These are phyloP conservation scores for Taphrina confusa DNA, from an alignment of 1,139 yeast genomes.

Conservation along the genomic window DNA sequence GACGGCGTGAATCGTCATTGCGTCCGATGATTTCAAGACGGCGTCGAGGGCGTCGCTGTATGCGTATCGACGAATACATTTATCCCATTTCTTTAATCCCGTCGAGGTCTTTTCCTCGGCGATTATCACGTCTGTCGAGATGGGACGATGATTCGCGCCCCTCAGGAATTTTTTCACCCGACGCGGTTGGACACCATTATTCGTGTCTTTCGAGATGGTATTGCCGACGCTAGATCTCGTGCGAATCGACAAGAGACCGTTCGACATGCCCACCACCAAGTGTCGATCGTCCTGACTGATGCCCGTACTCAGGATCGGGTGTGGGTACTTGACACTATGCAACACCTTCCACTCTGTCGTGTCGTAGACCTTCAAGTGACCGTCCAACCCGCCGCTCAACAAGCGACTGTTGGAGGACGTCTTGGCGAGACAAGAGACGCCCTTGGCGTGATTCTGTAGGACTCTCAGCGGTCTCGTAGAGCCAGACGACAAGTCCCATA, in stretches of 20 bases:
- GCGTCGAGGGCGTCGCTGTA: constrained; percentile 92
- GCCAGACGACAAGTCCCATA: constrained; percentile 89
- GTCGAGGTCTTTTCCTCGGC: constrained; percentile 55
- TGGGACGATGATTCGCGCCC: constrained; percentile 89
- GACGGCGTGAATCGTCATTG: constrained; percentile 75
- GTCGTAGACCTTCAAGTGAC: constrained; percentile 94
- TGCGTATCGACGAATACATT: constrained; percentile 77
- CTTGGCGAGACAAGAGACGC: constrained; percentile 69
- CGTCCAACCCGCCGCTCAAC: constrained; percentile 91
- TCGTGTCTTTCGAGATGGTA: constrained; percentile 40
- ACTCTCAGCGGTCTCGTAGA: constrained; percentile 48
- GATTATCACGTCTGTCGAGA: constrained; percentile 73
- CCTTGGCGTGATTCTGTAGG: constrained; percentile 81
- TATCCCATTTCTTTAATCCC: constrained; percentile 79
- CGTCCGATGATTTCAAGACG: constrained; percentile 70
- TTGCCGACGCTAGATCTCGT: constrained; percentile 64
- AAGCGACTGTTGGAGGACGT: constrained; percentile 68
- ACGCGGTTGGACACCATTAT: constrained; percentile 37
- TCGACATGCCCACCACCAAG: constrained; percentile 88
- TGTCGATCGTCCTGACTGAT: constrained; percentile 73
- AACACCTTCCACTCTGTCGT: constrained; percentile 80
- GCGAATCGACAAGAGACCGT: constrained; percentile 84
- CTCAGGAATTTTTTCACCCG: constrained; percentile 78
- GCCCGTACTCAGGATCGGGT: constrained; percentile 34
- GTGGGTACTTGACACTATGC: constrained; percentile 57